Conservation (phyloP, 2,329 filamentous ascomycete species). For the Fusarium subglutinans region DNA sequence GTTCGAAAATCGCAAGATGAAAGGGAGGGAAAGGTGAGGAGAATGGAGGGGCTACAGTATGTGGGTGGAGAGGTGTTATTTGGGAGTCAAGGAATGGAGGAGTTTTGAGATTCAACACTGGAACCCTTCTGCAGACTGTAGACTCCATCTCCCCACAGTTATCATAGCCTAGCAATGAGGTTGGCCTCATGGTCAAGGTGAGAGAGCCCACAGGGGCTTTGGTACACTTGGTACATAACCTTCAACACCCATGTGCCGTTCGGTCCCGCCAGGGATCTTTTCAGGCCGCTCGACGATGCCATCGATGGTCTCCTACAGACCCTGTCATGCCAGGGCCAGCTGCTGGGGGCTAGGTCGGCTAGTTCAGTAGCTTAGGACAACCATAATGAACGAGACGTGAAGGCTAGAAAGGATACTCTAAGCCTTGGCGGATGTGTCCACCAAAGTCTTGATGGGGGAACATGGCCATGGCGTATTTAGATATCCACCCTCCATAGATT, state of each 20-base stretch:
- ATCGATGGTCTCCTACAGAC: slow-evolving; percentile 26
- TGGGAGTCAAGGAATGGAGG: slow-evolving; percentile 41
- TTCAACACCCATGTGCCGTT: slow-evolving; percentile 35
- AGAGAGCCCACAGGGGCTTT: slow-evolving; percentile 22
- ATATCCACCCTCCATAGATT: slow-evolving; percentile 35
- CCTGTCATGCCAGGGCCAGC: slow-evolving; percentile 20
- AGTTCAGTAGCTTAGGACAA: slow-evolving; percentile 19
- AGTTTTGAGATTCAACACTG: slow-evolving; percentile 39
- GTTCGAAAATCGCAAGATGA: slow-evolving; percentile 37
- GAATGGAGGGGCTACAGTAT: slow-evolving; percentile 43
- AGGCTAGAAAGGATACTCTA: slow-evolving; percentile 29
- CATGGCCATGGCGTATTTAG: slow-evolving; percentile 14
- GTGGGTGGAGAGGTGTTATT: slow-evolving; percentile 48
- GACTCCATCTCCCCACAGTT: slow-evolving; percentile 42
- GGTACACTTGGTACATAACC: slow-evolving; percentile 10
- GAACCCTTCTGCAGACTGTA: slow-evolving; percentile 33
- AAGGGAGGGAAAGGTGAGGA: slow-evolving; percentile 39
- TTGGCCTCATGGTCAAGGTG: slow-evolving; percentile 37
- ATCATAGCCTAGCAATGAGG: slow-evolving; percentile 34
- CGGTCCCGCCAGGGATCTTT: slow-evolving; percentile 34
- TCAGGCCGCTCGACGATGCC: slow-evolving; percentile 28
- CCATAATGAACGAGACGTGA: slow-evolving; percentile 34
- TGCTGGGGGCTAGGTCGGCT: slow-evolving; percentile 25
- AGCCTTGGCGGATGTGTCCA: slow-evolving; percentile 37
- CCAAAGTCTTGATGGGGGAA: slow-evolving; percentile 32